Conservation (phyloP, 1,284 basidiomycete genomes). For the Cutaneotrichosporon mucoides region DNA sequence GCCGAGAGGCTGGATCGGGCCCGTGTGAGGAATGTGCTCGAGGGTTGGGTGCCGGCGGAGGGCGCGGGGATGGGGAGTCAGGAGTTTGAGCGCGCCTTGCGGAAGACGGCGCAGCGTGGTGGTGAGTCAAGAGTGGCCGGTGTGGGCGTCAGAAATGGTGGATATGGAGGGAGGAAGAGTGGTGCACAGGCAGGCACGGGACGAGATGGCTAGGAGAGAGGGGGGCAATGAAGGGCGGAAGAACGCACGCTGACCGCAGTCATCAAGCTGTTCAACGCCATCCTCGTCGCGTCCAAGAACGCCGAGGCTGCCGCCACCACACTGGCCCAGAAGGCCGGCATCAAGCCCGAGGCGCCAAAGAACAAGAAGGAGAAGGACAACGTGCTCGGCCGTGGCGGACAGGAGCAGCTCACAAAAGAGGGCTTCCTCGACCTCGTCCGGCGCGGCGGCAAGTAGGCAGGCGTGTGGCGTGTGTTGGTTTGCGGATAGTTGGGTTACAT, state of each 20-base stretch:
- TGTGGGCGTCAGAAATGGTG: not conserved
- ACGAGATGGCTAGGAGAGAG: too few species aligned
- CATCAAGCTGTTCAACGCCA: constrained; percentile 52
- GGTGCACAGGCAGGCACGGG: too few species aligned
- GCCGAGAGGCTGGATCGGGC: constrained; percentile 45
- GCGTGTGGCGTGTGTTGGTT: not conserved
- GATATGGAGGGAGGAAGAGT: not conserved
- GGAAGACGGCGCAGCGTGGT: constrained; percentile 50
- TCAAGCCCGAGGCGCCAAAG: constrained; percentile 38
- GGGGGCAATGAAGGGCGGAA: too few species aligned
- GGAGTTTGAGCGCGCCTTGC: constrained; percentile 49
- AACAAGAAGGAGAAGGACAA: constrained; percentile 49
- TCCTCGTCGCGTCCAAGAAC: constrained; percentile 44
- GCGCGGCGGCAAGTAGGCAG: constrained; percentile 8
- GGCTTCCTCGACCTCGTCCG: constrained; percentile 51
- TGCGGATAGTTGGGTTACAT: not conserved
- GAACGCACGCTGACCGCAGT: constrained; percentile 26
- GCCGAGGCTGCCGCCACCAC: constrained; percentile 32
- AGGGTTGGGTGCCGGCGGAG: constrained; percentile 40
- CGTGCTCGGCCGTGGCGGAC: constrained; percentile 44
- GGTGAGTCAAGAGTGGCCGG: constrained; percentile 34
- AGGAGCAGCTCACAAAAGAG: constrained; percentile 49
- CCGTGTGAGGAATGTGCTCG: constrained; percentile 42
- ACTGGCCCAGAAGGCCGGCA: constrained; percentile 31
- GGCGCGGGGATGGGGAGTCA: constrained; percentile 35